A percentile compares a stretch with the other conserved stretches of the same genome.
These are phyloP conservation scores for Phialophora macrospora DNA, from an alignment of 2,329 filamentous ascomycete genomes.

Conservation along the genomic window DNA sequence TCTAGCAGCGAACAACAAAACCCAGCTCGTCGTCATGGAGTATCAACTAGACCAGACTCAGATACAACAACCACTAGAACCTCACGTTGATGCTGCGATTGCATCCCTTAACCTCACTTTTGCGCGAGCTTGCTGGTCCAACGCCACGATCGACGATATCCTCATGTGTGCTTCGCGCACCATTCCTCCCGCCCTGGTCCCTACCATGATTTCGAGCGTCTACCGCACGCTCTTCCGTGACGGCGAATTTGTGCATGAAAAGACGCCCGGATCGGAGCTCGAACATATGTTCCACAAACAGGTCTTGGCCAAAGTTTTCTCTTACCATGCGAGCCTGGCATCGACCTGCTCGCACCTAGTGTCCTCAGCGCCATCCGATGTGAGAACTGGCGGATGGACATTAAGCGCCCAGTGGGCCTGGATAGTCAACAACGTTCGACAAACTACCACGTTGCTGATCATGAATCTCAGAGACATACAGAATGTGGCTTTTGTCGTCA, in stretches of 20 bases:
- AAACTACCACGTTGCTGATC: slow-evolving; percentile 32
- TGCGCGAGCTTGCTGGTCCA: slow-evolving; percentile 54
- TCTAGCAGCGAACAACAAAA: slow-evolving; percentile 48
- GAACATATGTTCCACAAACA: slow-evolving; percentile 75
- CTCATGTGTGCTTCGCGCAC: slow-evolving; percentile 66
- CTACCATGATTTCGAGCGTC: slow-evolving; percentile 66
- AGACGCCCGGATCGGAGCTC: slow-evolving; percentile 60
- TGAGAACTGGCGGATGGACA: slow-evolving; percentile 24
- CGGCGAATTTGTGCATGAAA: slow-evolving; percentile 72
- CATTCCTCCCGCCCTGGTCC: slow-evolving; percentile 60
- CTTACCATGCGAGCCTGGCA: slow-evolving; percentile 36
- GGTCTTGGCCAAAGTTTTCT: slow-evolving; percentile 72
- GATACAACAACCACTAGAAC: slow-evolving; percentile 25
- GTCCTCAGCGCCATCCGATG: slow-evolving; percentile 20
- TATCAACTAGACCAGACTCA: slow-evolving; percentile 39
- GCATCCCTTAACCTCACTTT: slow-evolving; percentile 64
- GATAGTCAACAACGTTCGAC: slow-evolving; percentile 37
- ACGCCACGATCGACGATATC: slow-evolving; percentile 70
- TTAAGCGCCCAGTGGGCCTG: slow-evolving; percentile 38
- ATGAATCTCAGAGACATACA: slow-evolving; percentile 32
- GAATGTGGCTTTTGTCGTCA: slow-evolving; percentile 24
- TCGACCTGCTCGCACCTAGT: slow-evolving; percentile 25
- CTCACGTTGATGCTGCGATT: slow-evolving; percentile 59
- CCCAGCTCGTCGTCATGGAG: slow-evolving; percentile 48
- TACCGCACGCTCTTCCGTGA: slow-evolving; percentile 72